Percentiles rank a stretch among this genome's conserved stretches.
Evolutionary conservation across 352 stramenopile species (phyloP).

Genomic region (Salisapilia sapeloensis): DNA sequence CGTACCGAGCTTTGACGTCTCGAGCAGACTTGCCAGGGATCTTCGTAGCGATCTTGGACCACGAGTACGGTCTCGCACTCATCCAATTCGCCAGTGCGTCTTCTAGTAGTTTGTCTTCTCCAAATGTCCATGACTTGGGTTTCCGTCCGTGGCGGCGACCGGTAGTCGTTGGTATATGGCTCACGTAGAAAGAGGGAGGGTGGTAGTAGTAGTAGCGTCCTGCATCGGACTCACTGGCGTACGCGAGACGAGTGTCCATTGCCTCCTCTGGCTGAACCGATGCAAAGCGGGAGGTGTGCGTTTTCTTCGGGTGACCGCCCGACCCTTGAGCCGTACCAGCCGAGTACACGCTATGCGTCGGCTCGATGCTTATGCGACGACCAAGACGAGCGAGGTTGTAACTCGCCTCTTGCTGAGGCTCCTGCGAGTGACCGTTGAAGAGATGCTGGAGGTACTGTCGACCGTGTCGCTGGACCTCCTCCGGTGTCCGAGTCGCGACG

Average conservation of each 20-base stretch:
- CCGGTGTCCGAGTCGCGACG: conserved; percentile 43
- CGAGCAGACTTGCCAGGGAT: conserved; percentile 59
- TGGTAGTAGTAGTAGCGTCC: neutral
- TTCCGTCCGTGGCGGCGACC: conserved; percentile 8
- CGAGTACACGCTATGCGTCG: too few species aligned
- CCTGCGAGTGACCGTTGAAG: conserved; percentile 19
- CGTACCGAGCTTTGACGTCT: conserved; percentile 50
- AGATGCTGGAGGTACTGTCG: conserved; percentile 60
- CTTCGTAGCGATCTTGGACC: conserved; percentile 49
- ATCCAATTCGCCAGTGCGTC: conserved; percentile 41
- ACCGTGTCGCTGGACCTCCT: conserved; percentile 50
- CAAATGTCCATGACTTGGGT: conserved; percentile 51
- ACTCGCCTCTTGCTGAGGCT: conserved; percentile 1
- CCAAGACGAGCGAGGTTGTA: too few species aligned
- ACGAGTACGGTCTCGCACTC: conserved; percentile 45
- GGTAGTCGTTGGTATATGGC: neutral
- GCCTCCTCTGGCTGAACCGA: too few species aligned
- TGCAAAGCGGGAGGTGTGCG: too few species aligned
- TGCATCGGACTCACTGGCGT: neutral
- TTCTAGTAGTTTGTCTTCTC: conserved; percentile 75
- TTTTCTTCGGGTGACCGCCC: too few species aligned
- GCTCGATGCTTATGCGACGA: too few species aligned
- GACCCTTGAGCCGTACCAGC: too few species aligned
- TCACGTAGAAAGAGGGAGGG: neutral
- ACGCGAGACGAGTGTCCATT: too few species aligned